Evolutionary conservation across 1,284 basidiomycete species (phyloP).

Genomic region (Pseudomicrostroma phylloplanum): DNA sequence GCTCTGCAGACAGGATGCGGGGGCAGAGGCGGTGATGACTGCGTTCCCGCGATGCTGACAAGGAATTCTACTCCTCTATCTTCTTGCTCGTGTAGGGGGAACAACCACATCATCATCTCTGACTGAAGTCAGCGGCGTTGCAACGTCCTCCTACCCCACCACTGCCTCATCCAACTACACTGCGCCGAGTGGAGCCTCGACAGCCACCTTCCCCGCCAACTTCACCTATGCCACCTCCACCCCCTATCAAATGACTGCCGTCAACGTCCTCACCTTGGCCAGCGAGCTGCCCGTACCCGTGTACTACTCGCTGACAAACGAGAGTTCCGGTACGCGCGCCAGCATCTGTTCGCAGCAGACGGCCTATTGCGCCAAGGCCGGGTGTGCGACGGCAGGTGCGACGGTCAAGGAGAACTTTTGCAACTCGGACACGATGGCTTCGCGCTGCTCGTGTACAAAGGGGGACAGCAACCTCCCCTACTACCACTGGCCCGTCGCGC

Average conservation of each 20-base stretch:
- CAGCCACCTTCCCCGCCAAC: constrained; percentile 18
- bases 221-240: constrained; percentile 20
- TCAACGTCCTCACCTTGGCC: constrained; percentile 19
- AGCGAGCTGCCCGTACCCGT: constrained; percentile 14
- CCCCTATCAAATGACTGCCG: constrained; percentile 27
- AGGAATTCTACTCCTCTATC: too few relatives aligned
- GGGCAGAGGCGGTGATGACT: too few relatives aligned
- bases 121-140: background rate
- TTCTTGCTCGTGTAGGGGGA: background rate
- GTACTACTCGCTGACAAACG: constrained; percentile 20
- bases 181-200: constrained; percentile 25
- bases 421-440: constrained; percentile 22
- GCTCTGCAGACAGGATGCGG: too few relatives aligned
- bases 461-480: constrained; percentile 34
- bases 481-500: constrained; percentile 46
- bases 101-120: background rate
- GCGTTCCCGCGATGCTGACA: too few relatives aligned
- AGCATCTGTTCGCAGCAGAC: constrained; percentile 36
- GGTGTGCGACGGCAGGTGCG: constrained; percentile 23
- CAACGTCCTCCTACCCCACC: constrained; percentile 1
- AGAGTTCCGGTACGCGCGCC: constrained; percentile 5
- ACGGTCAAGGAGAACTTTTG: constrained; percentile 40
- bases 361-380: constrained; percentile 37
- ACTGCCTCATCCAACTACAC: constrained; percentile 37
- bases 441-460: constrained; percentile 34